These are phyloP conservation scores for Raffaelea arxii DNA, from an alignment of 2,329 filamentous ascomycete species.

Conservation along the genomic window DNA sequence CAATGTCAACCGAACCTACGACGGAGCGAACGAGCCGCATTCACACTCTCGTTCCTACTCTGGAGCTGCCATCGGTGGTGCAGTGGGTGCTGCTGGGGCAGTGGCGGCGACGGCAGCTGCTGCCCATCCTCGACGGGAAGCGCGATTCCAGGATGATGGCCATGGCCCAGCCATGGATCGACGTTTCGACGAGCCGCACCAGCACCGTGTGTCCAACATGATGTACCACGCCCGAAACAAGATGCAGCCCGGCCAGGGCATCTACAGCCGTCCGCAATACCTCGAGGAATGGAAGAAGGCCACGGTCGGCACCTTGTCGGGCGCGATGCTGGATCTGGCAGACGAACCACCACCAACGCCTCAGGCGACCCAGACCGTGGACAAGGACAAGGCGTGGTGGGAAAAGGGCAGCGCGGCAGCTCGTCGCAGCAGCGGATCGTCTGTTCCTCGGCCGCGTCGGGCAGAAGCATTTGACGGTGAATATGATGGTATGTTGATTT, in stretches of 20 bases:
- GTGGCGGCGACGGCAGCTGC: conserved; percentile 3
- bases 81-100: conserved; percentile 8
- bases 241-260: conserved; percentile 37
- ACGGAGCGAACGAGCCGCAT: not conserved
- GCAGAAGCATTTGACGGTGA: conserved; percentile 58
- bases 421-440: conserved; percentile 23
- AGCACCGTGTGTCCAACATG: conserved; percentile 30
- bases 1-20: not conserved
- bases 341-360: conserved; percentile 25
- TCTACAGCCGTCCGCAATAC: conserved; percentile 50
- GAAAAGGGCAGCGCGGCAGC: conserved; percentile 49
- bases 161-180: conserved; percentile 17
- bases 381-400: conserved; percentile 65
- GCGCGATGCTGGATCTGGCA: conserved; percentile 50
- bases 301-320: conserved; percentile 50
- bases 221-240: conserved; percentile 31
- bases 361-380: conserved; percentile 23
- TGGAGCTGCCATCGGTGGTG: conserved; percentile 2
- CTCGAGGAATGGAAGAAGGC: conserved; percentile 67
- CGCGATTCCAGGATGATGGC: conserved; percentile 18
- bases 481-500: conserved; percentile 44
- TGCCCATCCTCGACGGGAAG: conserved; percentile 10
- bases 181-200: conserved; percentile 14
- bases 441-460: conserved; percentile 40
- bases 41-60: not conserved